These are phyloP conservation scores for Blastocystis hominis DNA, from an alignment of 352 stramenopile species.

Conservation along the genomic window DNA sequence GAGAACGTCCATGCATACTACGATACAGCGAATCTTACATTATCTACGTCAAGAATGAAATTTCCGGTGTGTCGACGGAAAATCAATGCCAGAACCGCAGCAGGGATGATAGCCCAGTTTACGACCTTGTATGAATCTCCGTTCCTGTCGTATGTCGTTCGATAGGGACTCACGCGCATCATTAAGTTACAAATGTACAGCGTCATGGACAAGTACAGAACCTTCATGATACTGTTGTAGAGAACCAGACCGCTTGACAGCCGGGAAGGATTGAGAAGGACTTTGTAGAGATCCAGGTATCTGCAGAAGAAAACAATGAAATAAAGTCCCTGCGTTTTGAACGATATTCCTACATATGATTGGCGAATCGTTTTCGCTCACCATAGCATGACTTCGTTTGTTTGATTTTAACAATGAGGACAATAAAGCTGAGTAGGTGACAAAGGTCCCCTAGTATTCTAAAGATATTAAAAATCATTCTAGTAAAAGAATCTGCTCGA, in stretches of 20 bases:
- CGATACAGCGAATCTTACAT: conserved; percentile 61
- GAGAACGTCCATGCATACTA: conserved; percentile 85
- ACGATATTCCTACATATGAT: conserved; percentile 78
- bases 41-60: conserved; percentile 20
- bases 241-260: conserved; percentile 74
- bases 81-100: conserved; percentile 83
- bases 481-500: background rate
- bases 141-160: conserved; percentile 92
- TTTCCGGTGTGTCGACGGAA: conserved; percentile 69
- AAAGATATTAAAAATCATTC: conserved; percentile 83
- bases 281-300: conserved; percentile 94
- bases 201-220: conserved; percentile 90
- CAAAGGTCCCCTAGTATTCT: conserved; percentile 93
- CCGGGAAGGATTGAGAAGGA: conserved; percentile 65
- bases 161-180: conserved; percentile 79
- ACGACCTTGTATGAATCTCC: conserved; percentile 95
- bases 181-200: conserved; percentile 96
- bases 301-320: conserved; percentile 92
- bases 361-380: conserved; percentile 57
- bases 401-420: conserved; percentile 89
- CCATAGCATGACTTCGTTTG: conserved; percentile 75
- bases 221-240: conserved; percentile 98
- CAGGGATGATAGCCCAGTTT: conserved; percentile 90
- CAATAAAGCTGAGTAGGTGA: conserved; percentile 93
- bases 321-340: conserved; percentile 98